Conservation (phyloP, 371 early-diverging fungal species). For the Mortierella sp. region DNA sequence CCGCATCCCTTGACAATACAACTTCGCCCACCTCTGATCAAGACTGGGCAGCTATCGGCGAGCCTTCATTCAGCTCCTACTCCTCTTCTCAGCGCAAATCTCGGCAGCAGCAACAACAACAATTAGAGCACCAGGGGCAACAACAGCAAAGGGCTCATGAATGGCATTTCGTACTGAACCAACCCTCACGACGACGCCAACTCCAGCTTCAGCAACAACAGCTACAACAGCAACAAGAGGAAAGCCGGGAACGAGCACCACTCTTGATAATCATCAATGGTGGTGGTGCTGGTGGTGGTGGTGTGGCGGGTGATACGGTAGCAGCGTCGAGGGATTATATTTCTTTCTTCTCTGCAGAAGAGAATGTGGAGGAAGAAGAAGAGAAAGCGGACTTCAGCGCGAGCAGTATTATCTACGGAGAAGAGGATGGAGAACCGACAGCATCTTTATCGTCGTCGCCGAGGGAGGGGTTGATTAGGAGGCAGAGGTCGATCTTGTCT, state of each 20-base stretch:
- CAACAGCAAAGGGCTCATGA: constrained; percentile 29
- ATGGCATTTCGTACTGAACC: constrained; percentile 25
- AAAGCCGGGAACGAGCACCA: background rate
- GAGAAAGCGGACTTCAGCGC: background rate
- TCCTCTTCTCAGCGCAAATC: background rate
- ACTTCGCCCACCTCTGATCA: background rate
- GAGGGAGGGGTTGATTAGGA: background rate
- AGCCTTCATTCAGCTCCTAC: background rate
- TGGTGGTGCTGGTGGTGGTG: background rate
- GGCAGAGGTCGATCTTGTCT: background rate
- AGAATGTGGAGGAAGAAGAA: background rate
- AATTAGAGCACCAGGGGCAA: constrained; percentile 5
- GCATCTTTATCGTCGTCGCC: background rate
- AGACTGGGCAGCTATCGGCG: constrained; percentile 29
- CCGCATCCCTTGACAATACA: constrained; percentile 5
- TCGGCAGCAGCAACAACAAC: constrained; percentile 9
- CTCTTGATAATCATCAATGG: background rate
- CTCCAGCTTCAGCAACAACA: constrained; percentile 1
- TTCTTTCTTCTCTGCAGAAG: background rate
- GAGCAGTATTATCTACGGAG: background rate
- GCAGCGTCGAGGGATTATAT: background rate
- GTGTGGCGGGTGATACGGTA: background rate
- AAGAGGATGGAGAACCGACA: background rate
- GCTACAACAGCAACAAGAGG: background rate
- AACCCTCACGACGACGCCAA: constrained; percentile 12